Evolutionary conservation across 2,329 filamentous ascomycete genomes (phyloP).

Genomic region (Paecilomyces sp.): DNA sequence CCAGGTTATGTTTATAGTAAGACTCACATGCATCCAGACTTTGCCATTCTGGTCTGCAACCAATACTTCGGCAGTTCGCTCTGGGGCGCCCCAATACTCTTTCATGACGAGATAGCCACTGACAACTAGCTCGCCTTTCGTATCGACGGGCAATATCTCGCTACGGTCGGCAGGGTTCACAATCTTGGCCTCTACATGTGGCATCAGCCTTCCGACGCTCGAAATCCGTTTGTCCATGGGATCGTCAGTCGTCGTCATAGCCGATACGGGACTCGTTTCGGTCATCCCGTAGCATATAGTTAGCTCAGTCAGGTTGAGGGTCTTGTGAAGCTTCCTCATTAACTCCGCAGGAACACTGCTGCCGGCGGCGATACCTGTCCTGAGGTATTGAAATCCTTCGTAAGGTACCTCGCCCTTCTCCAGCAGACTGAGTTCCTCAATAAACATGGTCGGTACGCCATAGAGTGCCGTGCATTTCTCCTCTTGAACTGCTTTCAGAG

Average conservation of each 20-base stretch:
- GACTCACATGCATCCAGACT: slow-evolving; percentile 67
- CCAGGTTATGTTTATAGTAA: neutral
- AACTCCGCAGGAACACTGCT: slow-evolving; percentile 75
- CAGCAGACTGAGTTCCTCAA: slow-evolving; percentile 76
- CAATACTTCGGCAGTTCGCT: slow-evolving; percentile 62
- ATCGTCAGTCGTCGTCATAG: slow-evolving; percentile 76
- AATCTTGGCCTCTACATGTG: slow-evolving; percentile 73
- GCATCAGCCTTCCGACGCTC: slow-evolving; percentile 72
- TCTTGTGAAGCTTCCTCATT: slow-evolving; percentile 58
- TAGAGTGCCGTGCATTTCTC: slow-evolving; percentile 65
- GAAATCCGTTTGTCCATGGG: slow-evolving; percentile 64
- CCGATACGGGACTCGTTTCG: slow-evolving; percentile 64
- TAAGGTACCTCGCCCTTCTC: slow-evolving; percentile 41
- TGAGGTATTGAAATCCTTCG: slow-evolving; percentile 57
- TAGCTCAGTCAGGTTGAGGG: slow-evolving; percentile 69
- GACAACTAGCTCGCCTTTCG: slow-evolving; percentile 73
- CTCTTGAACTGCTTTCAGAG: slow-evolving; percentile 58
- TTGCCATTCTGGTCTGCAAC: slow-evolving; percentile 49
- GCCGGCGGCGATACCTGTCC: slow-evolving; percentile 89
- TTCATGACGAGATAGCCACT: slow-evolving; percentile 85
- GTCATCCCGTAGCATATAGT: slow-evolving; percentile 98
- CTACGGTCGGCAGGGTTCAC: slow-evolving; percentile 60
- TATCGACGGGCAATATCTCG: slow-evolving; percentile 54
- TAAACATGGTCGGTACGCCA: slow-evolving; percentile 91
- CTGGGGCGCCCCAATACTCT: slow-evolving; percentile 75